Base-by-base conservation (phyloP, 2,329 filamentous ascomycete species). In the Calycina herbarum region DNA sequence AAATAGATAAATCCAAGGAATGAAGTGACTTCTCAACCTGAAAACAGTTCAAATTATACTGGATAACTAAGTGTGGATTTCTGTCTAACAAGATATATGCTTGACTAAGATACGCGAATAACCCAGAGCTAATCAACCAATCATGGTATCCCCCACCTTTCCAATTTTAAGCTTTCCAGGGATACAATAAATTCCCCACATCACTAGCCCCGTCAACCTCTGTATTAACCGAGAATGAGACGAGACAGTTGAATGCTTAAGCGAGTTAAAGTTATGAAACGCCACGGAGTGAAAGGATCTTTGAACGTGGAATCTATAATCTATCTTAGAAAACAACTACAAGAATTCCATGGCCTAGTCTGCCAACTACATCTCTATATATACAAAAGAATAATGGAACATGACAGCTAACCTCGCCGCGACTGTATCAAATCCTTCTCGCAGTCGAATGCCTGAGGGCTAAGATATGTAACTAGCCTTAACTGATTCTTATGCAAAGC, bases 391-490 rank as follows among this genome's bases (percentile, higher is more conserved):
- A 45, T n/a, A 17, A n/a, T 17, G 40, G 17, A 45, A 45, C 15
- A 45, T n/a, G n/a, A n/a, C 42, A n/a, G 7, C 11, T 20, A 45
- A 45, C 42, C n/a, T 45, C n/a, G 15, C 42, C 42, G 42, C 42
- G 42, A 45, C 15, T 20, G 42, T 45, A 45, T 45, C 11, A 45
- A 45, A 13, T 45, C 42, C 61, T 57, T 57, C 51, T 63, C 29
- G 29, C 61, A 63, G 7, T 63, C 61, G 31, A 63, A 63, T 29
- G 48, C 38, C 40, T 63, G 61, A 29, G 68, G 68, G 42, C 64
- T 68, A 6, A 69, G 40, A 54, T 69, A 68, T 15, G 66, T 69
- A 20, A 69, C 68, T 7, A 69, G 48, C 40, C 68, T 48, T n/a
- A 68, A 59, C 40, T 66, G 64, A 27, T 65, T 63, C n/a, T 64